Percentiles rank a stretch among this genome's conserved stretches.
Conservation (phyloP, 1,139 yeast genomes). For the Hemisphaericaspora xylanilytica region DNA sequence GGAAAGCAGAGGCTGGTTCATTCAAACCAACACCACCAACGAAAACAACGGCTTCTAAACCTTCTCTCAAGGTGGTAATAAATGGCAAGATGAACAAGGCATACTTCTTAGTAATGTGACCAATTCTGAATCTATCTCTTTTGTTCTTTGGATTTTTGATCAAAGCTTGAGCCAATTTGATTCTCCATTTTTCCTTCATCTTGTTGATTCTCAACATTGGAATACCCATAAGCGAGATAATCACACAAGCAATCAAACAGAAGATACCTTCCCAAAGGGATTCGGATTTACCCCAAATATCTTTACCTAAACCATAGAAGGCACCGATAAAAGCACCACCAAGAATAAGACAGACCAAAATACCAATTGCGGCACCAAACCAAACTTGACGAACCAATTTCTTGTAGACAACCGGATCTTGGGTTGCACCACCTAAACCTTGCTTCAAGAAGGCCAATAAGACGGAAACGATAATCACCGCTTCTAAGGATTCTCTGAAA, state of each 20-base stretch:
- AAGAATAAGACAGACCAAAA: constrained; percentile 67
- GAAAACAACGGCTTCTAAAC: constrained; percentile 87
- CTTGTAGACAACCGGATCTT: constrained; percentile 55
- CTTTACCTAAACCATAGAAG: constrained; percentile 74
- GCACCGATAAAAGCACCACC: constrained; percentile 90
- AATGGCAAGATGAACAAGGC: constrained; percentile 78
- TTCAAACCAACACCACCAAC: constrained; percentile 87
- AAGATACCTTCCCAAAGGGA: constrained; percentile 93
- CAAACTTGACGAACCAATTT: constrained; percentile 72
- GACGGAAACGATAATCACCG: constrained; percentile 85
- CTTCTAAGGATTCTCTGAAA: constrained; percentile 87
- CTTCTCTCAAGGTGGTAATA: constrained; percentile 84
- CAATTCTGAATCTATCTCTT: constrained; percentile 29
- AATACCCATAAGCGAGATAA: constrained; percentile 87
- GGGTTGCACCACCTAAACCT: constrained; percentile 57
- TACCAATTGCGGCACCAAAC: constrained; percentile 72
- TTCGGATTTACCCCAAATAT: constrained; percentile 83
- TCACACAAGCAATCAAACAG: constrained; percentile 75
- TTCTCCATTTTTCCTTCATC: constrained; percentile 89
- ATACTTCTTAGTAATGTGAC: constrained; percentile 55
- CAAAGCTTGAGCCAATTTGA: constrained; percentile 78
- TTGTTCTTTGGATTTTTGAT: constrained; percentile 38
- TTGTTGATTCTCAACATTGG: constrained; percentile 90
- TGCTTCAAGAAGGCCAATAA: constrained; percentile 86
- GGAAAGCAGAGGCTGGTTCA: constrained; percentile 76